These are phyloP conservation scores for Didymellaceae sp. DNA, from an alignment of 2,329 filamentous ascomycete species.

Conservation along the genomic window DNA sequence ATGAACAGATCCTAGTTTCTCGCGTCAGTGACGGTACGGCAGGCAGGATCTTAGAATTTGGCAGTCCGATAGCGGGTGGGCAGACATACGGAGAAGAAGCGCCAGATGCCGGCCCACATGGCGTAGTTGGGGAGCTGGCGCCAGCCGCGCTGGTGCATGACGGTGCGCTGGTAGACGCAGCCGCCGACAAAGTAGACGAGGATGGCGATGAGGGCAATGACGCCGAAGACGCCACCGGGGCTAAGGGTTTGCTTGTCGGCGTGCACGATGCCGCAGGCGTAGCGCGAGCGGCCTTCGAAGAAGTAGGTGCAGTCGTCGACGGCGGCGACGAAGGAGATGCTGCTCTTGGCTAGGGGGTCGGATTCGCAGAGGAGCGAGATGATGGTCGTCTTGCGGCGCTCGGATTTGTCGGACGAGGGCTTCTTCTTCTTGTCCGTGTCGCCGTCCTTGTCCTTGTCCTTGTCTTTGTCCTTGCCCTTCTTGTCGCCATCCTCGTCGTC, in stretches of 20 bases:
- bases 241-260: constrained; percentile 64
- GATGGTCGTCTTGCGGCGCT: constrained; percentile 77
- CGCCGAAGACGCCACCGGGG: constrained; percentile 81
- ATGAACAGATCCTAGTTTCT: constrained; percentile 66
- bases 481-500: constrained; percentile 44
- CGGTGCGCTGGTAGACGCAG: constrained; percentile 92
- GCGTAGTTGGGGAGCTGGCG: constrained; percentile 92
- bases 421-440: constrained; percentile 45
- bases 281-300: constrained; percentile 87
- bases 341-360: constrained; percentile 73
- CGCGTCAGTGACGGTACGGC: constrained; percentile 12
- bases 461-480: constrained; percentile 50
- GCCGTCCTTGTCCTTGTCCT: constrained; percentile 48
- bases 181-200: constrained; percentile 90
- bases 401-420: constrained; percentile 55
- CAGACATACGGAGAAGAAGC: constrained; percentile 74
- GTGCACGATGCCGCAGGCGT: constrained; percentile 79
- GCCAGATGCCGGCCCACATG: constrained; percentile 87
- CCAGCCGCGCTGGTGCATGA: constrained; percentile 94
- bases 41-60: not conserved
- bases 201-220: constrained; percentile 80
- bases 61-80: not conserved
- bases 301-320: constrained; percentile 94
- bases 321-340: constrained; percentile 84
- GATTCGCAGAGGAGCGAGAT: constrained; percentile 94